Conservation (phyloP, 768 basidiomycete genomes). For the Floccularia luteovirens region DNA sequence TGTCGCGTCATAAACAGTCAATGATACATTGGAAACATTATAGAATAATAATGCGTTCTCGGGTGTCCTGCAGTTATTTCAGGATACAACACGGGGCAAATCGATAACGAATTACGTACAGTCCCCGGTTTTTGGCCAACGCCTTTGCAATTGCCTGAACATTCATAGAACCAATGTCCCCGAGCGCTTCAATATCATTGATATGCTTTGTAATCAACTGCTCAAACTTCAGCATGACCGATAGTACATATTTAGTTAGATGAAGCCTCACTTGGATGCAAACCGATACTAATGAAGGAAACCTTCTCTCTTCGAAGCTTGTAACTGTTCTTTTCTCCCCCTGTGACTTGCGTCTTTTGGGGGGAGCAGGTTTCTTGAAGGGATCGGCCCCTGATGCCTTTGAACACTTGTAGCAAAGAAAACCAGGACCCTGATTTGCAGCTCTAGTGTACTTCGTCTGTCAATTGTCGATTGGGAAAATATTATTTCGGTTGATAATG, state of each 20-base stretch:
- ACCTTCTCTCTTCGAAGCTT: constrained; percentile 60
- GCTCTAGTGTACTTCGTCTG: constrained; percentile 87
- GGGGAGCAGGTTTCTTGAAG: constrained; percentile 69
- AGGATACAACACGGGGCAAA: constrained; percentile 5
- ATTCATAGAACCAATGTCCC: constrained; percentile 82
- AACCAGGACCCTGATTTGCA: constrained; percentile 62
- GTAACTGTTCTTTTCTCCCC: constrained; percentile 63
- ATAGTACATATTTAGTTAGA: neutral
- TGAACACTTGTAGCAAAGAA: constrained; percentile 79
- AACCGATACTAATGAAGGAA: constrained; percentile 65
- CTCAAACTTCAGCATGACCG: too few relatives aligned
- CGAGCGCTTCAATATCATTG: constrained; percentile 81
- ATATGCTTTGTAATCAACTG: constrained; percentile 83
- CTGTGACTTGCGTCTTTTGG: constrained; percentile 54
- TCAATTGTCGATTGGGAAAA: neutral
- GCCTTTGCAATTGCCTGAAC: constrained; percentile 80
- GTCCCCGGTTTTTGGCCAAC: constrained; percentile 68
- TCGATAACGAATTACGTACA: constrained; percentile 49
- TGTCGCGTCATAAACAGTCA: constrained; percentile 85
- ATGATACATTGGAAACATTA: constrained; percentile 51
- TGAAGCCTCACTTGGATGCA: constrained; percentile 64
- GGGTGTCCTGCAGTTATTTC: constrained; percentile 41
- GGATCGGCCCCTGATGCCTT: constrained; percentile 74
- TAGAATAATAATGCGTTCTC: constrained; percentile 86
- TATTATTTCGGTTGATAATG: neutral